Conservation (phyloP, 345 rosid genomes). For the Eucalyptus erythrocorys region DNA sequence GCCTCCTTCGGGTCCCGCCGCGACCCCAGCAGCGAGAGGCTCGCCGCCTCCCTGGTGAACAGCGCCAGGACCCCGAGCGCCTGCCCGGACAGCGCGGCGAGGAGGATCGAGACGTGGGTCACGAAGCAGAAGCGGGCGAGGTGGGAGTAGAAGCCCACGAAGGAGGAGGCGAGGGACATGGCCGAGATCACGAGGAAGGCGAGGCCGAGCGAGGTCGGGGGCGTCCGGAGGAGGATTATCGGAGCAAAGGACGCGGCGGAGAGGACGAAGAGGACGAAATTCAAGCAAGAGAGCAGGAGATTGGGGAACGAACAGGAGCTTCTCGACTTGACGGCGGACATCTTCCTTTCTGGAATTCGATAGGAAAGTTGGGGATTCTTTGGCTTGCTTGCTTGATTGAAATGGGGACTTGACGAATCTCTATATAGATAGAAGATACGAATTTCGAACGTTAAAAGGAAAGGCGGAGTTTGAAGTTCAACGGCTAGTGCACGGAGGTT, state of each 20-base stretch:
- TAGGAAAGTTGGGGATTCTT: background rate
- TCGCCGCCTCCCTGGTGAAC: slow-evolving; percentile 29
- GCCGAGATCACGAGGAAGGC: slow-evolving; percentile 32
- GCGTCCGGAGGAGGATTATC: slow-evolving; percentile 30
- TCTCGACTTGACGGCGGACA: slow-evolving; percentile 29
- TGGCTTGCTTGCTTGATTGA: background rate
- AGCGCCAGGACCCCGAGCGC: slow-evolving; percentile 17
- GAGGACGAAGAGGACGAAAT: slow-evolving; percentile 24
- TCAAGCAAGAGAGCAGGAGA: slow-evolving; percentile 37
- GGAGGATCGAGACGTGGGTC: slow-evolving; percentile 36
- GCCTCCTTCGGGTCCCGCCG: slow-evolving; percentile 40
- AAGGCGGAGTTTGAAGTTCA: background rate
- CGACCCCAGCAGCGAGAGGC: slow-evolving; percentile 37
- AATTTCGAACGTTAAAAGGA: background rate
- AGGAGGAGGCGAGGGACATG: slow-evolving; percentile 38
- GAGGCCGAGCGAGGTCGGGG: slow-evolving; percentile 48
- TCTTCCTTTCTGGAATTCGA: background rate
- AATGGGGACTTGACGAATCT: background rate
- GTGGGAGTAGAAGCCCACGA: slow-evolving; percentile 34
- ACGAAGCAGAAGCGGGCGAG: slow-evolving; percentile 29
- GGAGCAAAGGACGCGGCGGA: slow-evolving; percentile 38
- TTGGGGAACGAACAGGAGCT: slow-evolving; percentile 47
- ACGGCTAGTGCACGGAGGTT: background rate
- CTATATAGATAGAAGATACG: background rate
- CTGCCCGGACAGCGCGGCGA: slow-evolving; percentile 35